Conservation (phyloP, 306 rosid genomes). For the Sicyos edulis region DNA sequence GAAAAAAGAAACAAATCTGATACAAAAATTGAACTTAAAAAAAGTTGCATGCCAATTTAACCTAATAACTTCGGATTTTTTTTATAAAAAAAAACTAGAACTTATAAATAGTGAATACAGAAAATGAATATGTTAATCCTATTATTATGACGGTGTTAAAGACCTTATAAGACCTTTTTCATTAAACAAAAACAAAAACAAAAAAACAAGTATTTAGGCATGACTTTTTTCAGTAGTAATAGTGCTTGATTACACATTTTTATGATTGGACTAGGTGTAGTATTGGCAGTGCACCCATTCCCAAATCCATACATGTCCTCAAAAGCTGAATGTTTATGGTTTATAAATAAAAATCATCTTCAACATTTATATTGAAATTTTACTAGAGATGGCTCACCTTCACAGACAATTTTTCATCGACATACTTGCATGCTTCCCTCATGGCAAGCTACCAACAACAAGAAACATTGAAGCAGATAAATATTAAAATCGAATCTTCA, state of each 20-base stretch:
- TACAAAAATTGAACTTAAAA: neutral
- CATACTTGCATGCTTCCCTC: slow-evolving; percentile 93
- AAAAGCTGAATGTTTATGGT: neutral
- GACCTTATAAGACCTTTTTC: no score
- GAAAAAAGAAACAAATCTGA: neutral
- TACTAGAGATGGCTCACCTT: slow-evolving; percentile 41
- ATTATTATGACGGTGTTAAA: no score
- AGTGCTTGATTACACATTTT: neutral
- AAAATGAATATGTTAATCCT: no score
- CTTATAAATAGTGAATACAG: no score
- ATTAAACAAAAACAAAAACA: neutral
- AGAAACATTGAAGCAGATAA: neutral
- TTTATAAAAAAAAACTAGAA: no score
- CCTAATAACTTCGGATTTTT: neutral
- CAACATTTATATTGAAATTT: slow-evolving; percentile 12
- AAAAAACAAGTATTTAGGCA: neutral
- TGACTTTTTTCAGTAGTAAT: neutral
- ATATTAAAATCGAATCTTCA: neutral
- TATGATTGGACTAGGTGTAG: neutral
- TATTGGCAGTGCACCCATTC: neutral
- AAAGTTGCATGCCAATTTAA: neutral
- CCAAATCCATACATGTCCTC: neutral
- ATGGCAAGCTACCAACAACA: slow-evolving; percentile 71
- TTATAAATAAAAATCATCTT: neutral
- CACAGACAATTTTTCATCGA: slow-evolving; percentile 72